These are phyloP conservation scores for Collybia nuda DNA, from an alignment of 768 basidiomycete species.

Conservation along the genomic window DNA sequence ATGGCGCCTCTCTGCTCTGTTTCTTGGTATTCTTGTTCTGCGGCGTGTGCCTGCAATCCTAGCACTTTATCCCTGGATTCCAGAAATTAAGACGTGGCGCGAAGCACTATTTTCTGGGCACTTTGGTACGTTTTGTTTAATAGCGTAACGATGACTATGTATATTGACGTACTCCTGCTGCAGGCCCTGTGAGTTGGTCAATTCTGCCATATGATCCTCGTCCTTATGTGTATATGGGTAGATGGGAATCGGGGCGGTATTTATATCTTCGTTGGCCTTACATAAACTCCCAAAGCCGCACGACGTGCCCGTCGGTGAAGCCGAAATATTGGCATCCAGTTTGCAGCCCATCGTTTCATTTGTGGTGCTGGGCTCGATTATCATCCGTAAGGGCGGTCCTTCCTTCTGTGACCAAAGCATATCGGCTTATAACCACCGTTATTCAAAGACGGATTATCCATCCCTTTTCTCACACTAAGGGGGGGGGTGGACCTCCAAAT, in stretches of 20 bases:
- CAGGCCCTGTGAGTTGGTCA: slow-evolving; percentile 51
- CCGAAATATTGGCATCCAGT: slow-evolving; percentile 69
- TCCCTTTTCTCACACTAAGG: no score
- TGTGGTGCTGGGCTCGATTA: slow-evolving; percentile 82
- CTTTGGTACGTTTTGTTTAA: slow-evolving; percentile 57
- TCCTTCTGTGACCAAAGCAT: no score
- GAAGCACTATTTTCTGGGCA: slow-evolving; percentile 93
- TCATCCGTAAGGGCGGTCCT: slow-evolving; percentile 80
- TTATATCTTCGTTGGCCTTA: slow-evolving; percentile 77
- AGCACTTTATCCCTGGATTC: slow-evolving; percentile 77
- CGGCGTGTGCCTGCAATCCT: slow-evolving; percentile 83
- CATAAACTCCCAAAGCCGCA: no score
- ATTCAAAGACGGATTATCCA: no score
- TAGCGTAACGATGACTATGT: not conserved
- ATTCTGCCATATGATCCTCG: no score
- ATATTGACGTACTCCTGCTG: no score
- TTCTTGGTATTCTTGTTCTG: slow-evolving; percentile 66
- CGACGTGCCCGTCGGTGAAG: slow-evolving; percentile 61
- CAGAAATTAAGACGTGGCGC: slow-evolving; percentile 80
- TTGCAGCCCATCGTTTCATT: slow-evolving; percentile 88
- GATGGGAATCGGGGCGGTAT: slow-evolving; percentile 93
- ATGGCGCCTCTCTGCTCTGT: slow-evolving; percentile 70
- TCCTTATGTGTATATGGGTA: no score
- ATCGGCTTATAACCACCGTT: no score
- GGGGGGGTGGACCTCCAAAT: no score